Conservation (phyloP, 2,329 filamentous ascomycete species). For the Neopestalotiopsis sp. region DNA sequence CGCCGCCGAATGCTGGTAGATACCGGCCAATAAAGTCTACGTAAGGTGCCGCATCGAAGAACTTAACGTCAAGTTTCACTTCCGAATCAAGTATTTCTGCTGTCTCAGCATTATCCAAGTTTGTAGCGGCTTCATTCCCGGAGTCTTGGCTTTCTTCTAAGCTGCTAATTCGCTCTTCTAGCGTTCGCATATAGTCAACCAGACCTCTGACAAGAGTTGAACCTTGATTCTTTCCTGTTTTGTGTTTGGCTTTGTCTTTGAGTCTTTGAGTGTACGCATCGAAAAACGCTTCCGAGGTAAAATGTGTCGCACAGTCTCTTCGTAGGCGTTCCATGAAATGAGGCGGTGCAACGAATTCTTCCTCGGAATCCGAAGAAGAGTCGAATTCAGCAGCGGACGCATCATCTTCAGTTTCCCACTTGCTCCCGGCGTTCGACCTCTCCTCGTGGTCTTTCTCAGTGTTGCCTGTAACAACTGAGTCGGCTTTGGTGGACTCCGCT, state of each 20-base stretch:
- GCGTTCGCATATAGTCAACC: not conserved
- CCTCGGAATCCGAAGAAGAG: not conserved
- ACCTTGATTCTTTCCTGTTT: not conserved
- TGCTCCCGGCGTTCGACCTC: not conserved
- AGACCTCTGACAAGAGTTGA: not conserved
- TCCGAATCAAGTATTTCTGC: no score
- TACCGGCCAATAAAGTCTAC: no score
- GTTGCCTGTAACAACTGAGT: not conserved
- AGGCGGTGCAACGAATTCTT: not conserved
- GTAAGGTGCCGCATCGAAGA: no score
- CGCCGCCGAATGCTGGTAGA: no score
- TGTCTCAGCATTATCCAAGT: no score
- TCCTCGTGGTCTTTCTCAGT: not conserved
- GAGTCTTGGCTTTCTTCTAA: not conserved
- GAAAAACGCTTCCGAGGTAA: not conserved
- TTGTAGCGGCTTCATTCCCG: not conserved
- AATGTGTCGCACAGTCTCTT: not conserved
- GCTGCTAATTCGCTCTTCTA: not conserved
- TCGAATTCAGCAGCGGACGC: not conserved
- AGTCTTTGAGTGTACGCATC: not conserved
- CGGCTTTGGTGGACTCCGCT: not conserved
- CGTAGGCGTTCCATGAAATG: not conserved
- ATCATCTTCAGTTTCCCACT: not conserved
- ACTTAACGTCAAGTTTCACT: no score
- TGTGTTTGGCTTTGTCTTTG: not conserved